Percentiles rank a stretch among this genome's conserved stretches.
Evolutionary conservation across 768 basidiomycete species (phyloP).

Genomic region (Boletus rubroflammeus): DNA sequence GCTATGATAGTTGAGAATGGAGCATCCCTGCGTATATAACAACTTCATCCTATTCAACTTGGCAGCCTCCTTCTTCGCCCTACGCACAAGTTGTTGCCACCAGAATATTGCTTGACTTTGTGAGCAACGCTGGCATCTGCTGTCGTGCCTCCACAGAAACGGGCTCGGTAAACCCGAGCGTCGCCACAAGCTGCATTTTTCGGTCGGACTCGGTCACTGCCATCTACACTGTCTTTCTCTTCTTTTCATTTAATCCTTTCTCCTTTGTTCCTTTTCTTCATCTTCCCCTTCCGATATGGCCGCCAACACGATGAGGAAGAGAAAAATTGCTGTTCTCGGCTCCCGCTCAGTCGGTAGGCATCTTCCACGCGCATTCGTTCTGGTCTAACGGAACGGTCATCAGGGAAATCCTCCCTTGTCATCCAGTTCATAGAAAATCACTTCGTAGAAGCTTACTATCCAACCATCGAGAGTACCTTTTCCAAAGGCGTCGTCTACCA

Average conservation of each 20-base stretch:
- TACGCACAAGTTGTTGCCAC: conserved; percentile 2
- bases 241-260: conserved; percentile 5
- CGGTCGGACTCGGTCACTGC: conserved; percentile 11
- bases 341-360: conserved; percentile 82
- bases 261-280: background rate
- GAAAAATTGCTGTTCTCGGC: conserved; percentile 87
- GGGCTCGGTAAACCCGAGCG: conserved; percentile 28
- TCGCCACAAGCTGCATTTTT: conserved; percentile 25
- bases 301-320: conserved; percentile 56
- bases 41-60: conserved; percentile 3
- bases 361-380: background rate
- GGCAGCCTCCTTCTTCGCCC: background rate
- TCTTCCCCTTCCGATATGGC: conserved; percentile 25
- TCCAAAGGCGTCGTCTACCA: conserved; percentile 83
- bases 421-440: conserved; percentile 91
- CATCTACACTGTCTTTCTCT: conserved; percentile 18
- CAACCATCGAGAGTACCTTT: conserved; percentile 89
- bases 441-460: conserved; percentile 91
- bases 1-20: conserved; percentile 17
- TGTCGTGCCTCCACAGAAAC: conserved; percentile 22
- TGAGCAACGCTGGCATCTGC: conserved; percentile 16
- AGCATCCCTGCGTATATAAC: conserved; percentile 20
- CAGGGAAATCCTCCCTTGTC: conserved; percentile 93
- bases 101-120: background rate
- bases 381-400: conserved; percentile 17